Conservation (phyloP, 192 early-diverging fungal species). For the Entophlyctis helioformis region DNA sequence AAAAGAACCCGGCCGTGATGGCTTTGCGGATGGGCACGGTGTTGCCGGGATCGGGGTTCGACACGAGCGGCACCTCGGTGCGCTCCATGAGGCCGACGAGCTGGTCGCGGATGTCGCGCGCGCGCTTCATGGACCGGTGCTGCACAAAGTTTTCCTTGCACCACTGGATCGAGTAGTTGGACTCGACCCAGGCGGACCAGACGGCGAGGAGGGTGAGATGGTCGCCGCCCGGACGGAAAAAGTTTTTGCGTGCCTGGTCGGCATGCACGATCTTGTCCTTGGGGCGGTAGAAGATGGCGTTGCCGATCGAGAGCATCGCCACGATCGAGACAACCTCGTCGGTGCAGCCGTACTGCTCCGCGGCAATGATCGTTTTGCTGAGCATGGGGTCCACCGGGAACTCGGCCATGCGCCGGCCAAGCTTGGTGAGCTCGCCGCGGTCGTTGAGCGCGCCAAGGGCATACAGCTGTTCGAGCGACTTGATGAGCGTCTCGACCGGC, state of each 20-base stretch:
- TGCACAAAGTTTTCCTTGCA: constrained; percentile 98
- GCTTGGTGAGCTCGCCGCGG: constrained; percentile 84
- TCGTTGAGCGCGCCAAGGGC: constrained; percentile 86
- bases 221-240: constrained; percentile 87
- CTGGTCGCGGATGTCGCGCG: constrained; percentile 88
- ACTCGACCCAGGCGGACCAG: constrained; percentile 72
- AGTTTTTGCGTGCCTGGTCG: constrained; percentile 82
- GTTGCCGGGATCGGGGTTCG: constrained; percentile 76
- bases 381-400: constrained; percentile 95
- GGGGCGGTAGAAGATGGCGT: constrained; percentile 37
- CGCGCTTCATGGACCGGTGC: constrained; percentile 77
- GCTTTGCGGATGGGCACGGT: constrained; percentile 85
- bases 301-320: constrained; percentile 79
- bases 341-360: constrained; percentile 85
- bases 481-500: constrained; percentile 79
- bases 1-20: constrained; percentile 90
- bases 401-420: constrained; percentile 96
- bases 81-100: constrained; percentile 84
- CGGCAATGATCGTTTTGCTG: constrained; percentile 80
- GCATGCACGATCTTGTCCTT: constrained; percentile 90
- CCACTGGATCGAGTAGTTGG: constrained; percentile 87
- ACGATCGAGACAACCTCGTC: constrained; percentile 93
- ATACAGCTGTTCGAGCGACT: constrained; percentile 90
- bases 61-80: constrained; percentile 65
- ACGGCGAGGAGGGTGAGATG: constrained; percentile 84